Conservation (phyloP, 1,284 basidiomycete genomes). For the Testicularia cyperi region DNA sequence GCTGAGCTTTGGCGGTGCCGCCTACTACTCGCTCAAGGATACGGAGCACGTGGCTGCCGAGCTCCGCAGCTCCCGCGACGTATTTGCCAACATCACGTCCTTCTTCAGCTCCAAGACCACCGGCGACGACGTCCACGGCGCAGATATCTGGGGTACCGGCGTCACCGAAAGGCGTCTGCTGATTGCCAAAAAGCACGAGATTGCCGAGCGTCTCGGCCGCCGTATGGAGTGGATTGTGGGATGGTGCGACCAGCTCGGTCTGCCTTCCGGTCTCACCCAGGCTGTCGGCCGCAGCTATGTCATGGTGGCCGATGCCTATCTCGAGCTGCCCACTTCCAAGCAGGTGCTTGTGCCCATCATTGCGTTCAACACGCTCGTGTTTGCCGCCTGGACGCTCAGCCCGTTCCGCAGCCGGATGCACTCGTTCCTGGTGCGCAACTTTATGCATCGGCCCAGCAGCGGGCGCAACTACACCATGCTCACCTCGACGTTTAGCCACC, state of each 20-base stretch:
- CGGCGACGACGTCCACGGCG: neutral
- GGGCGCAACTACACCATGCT: slow-evolving; percentile 29
- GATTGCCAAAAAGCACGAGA: slow-evolving; percentile 21
- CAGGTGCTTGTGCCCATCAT: slow-evolving; percentile 41
- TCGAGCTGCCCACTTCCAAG: slow-evolving; percentile 31
- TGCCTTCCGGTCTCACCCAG: slow-evolving; percentile 12
- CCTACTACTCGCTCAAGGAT: slow-evolving; percentile 15
- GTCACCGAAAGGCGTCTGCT: slow-evolving; percentile 9
- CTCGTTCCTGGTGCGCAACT: slow-evolving; percentile 20
- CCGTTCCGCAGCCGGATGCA: slow-evolving; percentile 1
- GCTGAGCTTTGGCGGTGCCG: slow-evolving; percentile 15
- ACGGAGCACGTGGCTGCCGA: slow-evolving; percentile 13
- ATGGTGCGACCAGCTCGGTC: slow-evolving; percentile 28
- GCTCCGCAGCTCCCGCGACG: slow-evolving; percentile 4
- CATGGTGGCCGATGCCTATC: slow-evolving; percentile 24
- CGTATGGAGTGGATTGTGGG: slow-evolving; percentile 29
- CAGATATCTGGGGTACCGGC: slow-evolving; percentile 8
- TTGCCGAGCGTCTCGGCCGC: slow-evolving; percentile 16
- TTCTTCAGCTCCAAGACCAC: slow-evolving; percentile 3
- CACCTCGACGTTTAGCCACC: slow-evolving; percentile 46
- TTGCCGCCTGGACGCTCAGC: slow-evolving; percentile 31
- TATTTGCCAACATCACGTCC: slow-evolving; percentile 25
- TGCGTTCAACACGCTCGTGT: slow-evolving; percentile 37
- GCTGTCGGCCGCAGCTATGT: slow-evolving; percentile 23
- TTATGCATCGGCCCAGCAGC: slow-evolving; percentile 38